Evolutionary conservation across 768 basidiomycete species (phyloP), one percentile per base, ranked within the genome.

Genomic region (Lactarius quietus): DNA sequence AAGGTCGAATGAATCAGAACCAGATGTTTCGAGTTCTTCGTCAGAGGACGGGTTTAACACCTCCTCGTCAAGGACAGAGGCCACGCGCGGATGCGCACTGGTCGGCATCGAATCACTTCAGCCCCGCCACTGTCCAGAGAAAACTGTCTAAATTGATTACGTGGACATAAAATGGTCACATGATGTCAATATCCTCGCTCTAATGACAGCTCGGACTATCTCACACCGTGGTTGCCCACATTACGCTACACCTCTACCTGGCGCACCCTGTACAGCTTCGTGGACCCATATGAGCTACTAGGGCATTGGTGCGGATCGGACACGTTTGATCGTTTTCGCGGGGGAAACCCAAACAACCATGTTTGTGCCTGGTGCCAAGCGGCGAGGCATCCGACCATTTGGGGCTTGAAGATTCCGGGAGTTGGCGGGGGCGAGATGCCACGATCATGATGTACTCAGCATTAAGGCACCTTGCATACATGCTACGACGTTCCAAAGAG

Each of bases 1-100:
- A 29, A 91, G 89, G 71, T 90, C 89, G 33, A 88, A 69, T 52
- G 84, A 82, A 48, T 79, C 77, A 5, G 74, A 75, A 57, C 48
- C 57, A 2, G 59, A 38, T 6, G 23, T 28, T 31, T 61, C n/a
- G n/a, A n/a, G n/a, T n/a, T n/a, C 62, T 33, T 60, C 62, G 36
- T 65, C 18, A n/a, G 61, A 43, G 39, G 63, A 65, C 14, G 57
- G 57, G 38, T 6, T 20, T 23, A 62, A 59, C 23, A 23, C 5
- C 6, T 45, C 59, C 12, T 26, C 38, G 17, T 62, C 62, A 20
- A 45, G 29, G n/a, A 57, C 59, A 38, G 59, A 38, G 28, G n/a
- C 31, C 18, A 18, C 20, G 15, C 51, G 60, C 35, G 60, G 65
- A 14, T 53, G 57, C 35, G 26, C 36, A 29, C 5, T 35, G 23